Evolutionary conservation across 805 yeast species (phyloP).

Genomic region (Candida tammaniensis): DNA sequence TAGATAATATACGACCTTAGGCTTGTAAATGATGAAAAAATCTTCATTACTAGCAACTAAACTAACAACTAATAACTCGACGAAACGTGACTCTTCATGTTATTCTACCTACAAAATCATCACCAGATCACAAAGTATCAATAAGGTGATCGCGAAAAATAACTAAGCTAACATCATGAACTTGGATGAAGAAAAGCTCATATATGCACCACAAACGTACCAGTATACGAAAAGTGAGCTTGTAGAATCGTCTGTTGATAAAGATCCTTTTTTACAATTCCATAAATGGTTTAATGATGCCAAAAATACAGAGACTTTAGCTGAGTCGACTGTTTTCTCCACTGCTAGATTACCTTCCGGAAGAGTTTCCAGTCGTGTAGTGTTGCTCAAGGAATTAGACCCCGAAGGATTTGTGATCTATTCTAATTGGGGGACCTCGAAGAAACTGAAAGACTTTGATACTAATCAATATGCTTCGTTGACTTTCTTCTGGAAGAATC

Average conservation of each 20-base stretch:
- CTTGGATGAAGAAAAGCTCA: conserved; percentile 18
- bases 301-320: conserved; percentile 51
- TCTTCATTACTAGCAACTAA: no score
- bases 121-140: no score
- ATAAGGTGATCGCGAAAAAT: no score
- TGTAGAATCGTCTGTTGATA: conserved; percentile 48
- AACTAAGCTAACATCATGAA: no score
- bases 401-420: conserved; percentile 79
- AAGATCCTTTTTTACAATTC: conserved; percentile 75
- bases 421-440: conserved; percentile 88
- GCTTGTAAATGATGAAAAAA: no score
- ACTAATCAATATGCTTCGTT: conserved; percentile 79
- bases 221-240: conserved; percentile 75
- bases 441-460: conserved; percentile 68
- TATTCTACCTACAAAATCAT: no score
- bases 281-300: conserved; percentile 85
- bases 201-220: conserved; percentile 82
- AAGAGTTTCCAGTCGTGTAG: conserved; percentile 80
- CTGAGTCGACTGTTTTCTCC: conserved; percentile 84
- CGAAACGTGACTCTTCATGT: no score
- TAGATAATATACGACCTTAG: no score
- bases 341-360: conserved; percentile 90
- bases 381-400: conserved; percentile 87
- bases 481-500: conserved; percentile 86
- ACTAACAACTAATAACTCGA: no score